Evolutionary conservation across 163 green algal species (phyloP), one percentile per base, ranked within the genome.

Genomic region (Volvox carteri): DNA sequence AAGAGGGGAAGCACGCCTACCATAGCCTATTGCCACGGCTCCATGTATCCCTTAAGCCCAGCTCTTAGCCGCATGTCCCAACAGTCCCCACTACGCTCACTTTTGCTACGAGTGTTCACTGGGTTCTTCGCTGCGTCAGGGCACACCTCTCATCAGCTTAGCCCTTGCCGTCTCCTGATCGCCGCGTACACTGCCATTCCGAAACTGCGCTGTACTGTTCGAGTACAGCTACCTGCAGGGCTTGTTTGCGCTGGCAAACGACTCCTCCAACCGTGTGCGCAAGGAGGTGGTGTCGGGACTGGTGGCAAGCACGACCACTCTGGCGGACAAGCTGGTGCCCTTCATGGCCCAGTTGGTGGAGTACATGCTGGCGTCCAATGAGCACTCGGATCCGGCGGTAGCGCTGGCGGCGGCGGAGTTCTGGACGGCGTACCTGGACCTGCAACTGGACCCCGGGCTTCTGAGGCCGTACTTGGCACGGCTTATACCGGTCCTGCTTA

Each of bases 341-440:
- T 94, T 95, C 84, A 89, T 98, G 86, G 12, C 21, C 11, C 90
- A 95, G 87, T 89, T 98, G 54, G 95, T 98, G 35, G 94, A 98
- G 90, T 98, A 98, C 94, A 98, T 99, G 96, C 92, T 99, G 46
- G 88, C 91, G 30, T 95, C 90, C 28, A 98, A 96, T 30, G 93
- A 97, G 92, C 95, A 99, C 78, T 78, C 73, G 6, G 97, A 99
- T 86, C 90, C 96, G 68, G 91, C 85, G 6, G 94, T 98, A n/a
- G 97, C 97, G 1, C 86, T 99, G 23, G 98, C 99, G 92, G 94
- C 95, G 28, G 98, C 95, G 86, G 98, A 99, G 92, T 99, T 99
- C 90, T 99, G 98, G 97, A 93, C 93, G 23, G 96, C 96, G 5
- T 98, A 98, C 85, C 97, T 95, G 87, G 98, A 99, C 42, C 91